Evolutionary conservation across 495 filamentous ascomycete genomes (phyloP), one percentile per base, ranked within the genome.

Genomic region (Hyaloscypha variabilis): DNA sequence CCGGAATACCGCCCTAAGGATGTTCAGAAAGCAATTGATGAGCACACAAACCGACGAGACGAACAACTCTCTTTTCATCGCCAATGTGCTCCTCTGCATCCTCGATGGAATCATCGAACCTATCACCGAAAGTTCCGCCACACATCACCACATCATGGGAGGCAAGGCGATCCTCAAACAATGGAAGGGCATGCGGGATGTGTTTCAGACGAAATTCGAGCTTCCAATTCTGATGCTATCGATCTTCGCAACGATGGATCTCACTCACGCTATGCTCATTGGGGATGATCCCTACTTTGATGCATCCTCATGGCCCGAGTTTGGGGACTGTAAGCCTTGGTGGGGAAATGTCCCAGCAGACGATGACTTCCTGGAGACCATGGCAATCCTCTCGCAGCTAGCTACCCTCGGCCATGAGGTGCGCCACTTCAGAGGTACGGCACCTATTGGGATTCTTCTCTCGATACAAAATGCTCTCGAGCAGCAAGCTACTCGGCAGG

Each of bases 41-140:
- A 29, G 36, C 29, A 56, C 46, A 24, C 70, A 69, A 49, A 60
- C 59, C 1, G 63, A 67, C 50, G 60, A 67, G 21, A 34, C 65
- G 10, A 65, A 58, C 54, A 52, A 60, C 31, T 70, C 68, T n/a
- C 61, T 79, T 5, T 70, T 79, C 21, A 74, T 77, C 49, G 72
- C 76, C 26, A 77, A 77, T 49, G 70, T 79, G 25, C 68, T 79
- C 0, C 70, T 79, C 2, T 79, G 76, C 63, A 77, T 78, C 25
- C 58, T 77, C 6, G 77, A 78, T 53, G 75, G 77, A 19, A 74
- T 74, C 28, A 73, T 78, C 52, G 75, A 77, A 55, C 76, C 75
- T 21, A 62, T 63, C 13, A 69, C 73, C 24, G 74, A 76, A 58
- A 74, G 65, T 46, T 74, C 75, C 6, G 75, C 77, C 1, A 74